Evolutionary conservation across 2,329 filamentous ascomycete genomes (phyloP).

Genomic region (Penicillium sp.): DNA sequence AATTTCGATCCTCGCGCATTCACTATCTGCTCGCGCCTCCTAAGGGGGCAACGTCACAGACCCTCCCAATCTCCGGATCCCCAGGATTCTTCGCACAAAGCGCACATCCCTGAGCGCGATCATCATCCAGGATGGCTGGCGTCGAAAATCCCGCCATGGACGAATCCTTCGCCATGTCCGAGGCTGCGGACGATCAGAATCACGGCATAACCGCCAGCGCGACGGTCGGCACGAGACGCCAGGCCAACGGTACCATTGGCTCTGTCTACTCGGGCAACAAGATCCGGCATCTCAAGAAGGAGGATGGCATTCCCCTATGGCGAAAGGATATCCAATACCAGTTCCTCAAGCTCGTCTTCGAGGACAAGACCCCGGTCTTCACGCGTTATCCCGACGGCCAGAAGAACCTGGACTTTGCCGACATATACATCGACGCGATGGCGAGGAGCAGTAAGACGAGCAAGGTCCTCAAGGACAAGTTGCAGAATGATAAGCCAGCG

Average conservation of each 20-base stretch:
- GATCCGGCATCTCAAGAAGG: conserved; percentile 63
- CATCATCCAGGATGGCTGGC: conserved; percentile 31
- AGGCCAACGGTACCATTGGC: conserved; percentile 61
- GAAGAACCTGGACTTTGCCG: conserved; percentile 73
- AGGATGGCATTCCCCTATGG: conserved; percentile 63
- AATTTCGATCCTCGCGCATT: conserved; percentile 5
- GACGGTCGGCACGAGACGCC: conserved; percentile 52
- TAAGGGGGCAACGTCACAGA: conserved; percentile 14
- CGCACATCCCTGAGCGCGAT: conserved; percentile 5
- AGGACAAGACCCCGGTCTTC: conserved; percentile 65
- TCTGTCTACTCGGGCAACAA: conserved; percentile 65
- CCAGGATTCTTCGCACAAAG: conserved; percentile 2
- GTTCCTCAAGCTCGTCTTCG: conserved; percentile 59
- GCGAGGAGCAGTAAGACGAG: conserved; percentile 97
- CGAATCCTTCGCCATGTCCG: conserved; percentile 36
- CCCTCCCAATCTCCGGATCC: conserved; percentile 3
- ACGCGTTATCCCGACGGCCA: conserved; percentile 84
- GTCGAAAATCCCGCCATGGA: conserved; percentile 32
- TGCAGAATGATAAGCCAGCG: conserved; percentile 83
- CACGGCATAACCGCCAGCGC: conserved; percentile 37
- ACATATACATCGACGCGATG: conserved; percentile 98
- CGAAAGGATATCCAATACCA: conserved; percentile 64
- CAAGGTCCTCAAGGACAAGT: conserved; percentile 95
- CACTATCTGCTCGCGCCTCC: conserved; percentile 14
- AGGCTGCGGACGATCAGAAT: conserved; percentile 36